Evolutionary conservation across 2,329 filamentous ascomycete species (phyloP), one percentile per base, ranked within the genome.

Genomic region (Diplodia seriata): DNA sequence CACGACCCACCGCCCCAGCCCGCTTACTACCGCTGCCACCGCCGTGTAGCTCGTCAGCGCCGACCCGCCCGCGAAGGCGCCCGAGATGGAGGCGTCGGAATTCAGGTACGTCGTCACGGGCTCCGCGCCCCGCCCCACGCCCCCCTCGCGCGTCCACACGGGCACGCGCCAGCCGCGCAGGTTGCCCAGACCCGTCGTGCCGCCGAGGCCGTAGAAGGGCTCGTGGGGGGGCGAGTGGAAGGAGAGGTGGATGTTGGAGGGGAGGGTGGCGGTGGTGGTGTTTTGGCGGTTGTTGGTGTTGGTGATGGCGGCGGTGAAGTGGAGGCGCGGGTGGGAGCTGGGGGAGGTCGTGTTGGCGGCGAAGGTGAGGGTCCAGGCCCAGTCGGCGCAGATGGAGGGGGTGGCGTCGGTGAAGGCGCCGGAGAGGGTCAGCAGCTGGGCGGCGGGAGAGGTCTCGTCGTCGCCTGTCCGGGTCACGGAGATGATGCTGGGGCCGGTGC

Each of bases 1-100:
- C 78, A 78, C 18, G 75, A 69, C 3, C 72, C 73, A n/a, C 71
- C 72, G n/a, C 71, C 70, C 5, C 11, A 31, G 26, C 23, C 75
- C 76, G 9, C 72, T 75, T 56, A 79, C 74, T 54, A 76, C 77
- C 20, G 76, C 73, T 4, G 76, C 74, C 9, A 76, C 70, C 9
- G 75, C 74, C 12, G 76, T 76, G 68, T 79, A 79, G 1, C 77
- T 74, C 4, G 76, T 79, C 70, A 74, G 76, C 9, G 69, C 66
- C 59, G 76, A 71, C 23, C 77, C 77, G 18, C 77, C 77, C 14
- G 71, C 68, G 61, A 75, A 73, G 1, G 67, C 68, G 8, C 73
- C 66, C 15, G 33, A 14, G 12, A 68, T 2, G 20, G 50, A 18
- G 11, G 36, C 70, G 67, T 73, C 71, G 29, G n/a, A n/a, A n/a